A percentile compares a stretch with the other conserved stretches of the same genome.
Evolutionary conservation across 148 eudicot species (phyloP).

Genomic region (Dysphania ambrosioides): DNA sequence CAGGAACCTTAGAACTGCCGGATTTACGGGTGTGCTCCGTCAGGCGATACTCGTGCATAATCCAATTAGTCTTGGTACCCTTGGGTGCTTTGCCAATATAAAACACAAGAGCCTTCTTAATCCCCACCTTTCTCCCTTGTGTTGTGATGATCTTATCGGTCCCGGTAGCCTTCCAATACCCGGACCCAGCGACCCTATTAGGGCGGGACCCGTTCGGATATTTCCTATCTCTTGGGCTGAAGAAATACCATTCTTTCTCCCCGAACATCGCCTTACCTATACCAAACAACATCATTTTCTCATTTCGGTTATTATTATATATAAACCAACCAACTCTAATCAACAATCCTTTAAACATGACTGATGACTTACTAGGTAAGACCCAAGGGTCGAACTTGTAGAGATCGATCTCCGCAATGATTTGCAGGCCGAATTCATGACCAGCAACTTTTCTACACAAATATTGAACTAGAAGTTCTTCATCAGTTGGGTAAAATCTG

Average conservation of each 20-base stretch:
- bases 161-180: constrained; percentile 89
- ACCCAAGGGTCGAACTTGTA: constrained; percentile 87
- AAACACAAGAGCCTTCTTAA: constrained; percentile 77
- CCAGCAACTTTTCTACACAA: constrained; percentile 67
- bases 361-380: constrained; percentile 53
- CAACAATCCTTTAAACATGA: too few relatives aligned
- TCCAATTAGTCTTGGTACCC: constrained; percentile 84
- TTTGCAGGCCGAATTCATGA: constrained; percentile 43
- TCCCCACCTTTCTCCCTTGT: constrained; percentile 58
- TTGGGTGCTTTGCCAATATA: constrained; percentile 77
- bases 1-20: constrained; percentile 48
- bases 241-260: constrained; percentile 86
- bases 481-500: constrained; percentile 79
- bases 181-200: constrained; percentile 70
- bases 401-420: constrained; percentile 68
- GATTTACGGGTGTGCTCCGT: constrained; percentile 42
- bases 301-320: too few relatives aligned
- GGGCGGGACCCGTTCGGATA: constrained; percentile 86
- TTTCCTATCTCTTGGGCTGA: constrained; percentile 72
- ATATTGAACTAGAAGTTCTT: constrained; percentile 72
- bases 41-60: constrained; percentile 89
- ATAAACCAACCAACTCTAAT: too few relatives aligned
- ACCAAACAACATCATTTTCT: neutral
- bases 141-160: constrained; percentile 63
- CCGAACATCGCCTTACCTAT: constrained; percentile 70